Conservation (phyloP, 371 early-diverging fungal genomes). For the Smittium culicis region DNA sequence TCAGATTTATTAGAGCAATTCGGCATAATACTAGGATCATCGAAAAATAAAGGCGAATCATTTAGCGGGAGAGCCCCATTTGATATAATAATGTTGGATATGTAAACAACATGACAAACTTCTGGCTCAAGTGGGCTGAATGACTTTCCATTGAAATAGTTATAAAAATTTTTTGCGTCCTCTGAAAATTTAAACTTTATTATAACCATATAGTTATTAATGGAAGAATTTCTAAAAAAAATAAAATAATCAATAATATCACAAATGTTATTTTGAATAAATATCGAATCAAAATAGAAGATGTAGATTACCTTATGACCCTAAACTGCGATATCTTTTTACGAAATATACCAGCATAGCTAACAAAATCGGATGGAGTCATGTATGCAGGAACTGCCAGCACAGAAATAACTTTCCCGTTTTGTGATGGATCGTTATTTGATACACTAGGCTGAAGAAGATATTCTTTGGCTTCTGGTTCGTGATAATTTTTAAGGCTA, state of each 20-base stretch:
- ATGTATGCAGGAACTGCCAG: conserved; percentile 78
- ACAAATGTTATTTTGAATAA: neutral
- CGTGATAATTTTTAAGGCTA: no score
- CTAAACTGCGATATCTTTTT: conserved; percentile 17
- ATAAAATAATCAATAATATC: neutral
- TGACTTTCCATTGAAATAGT: conserved; percentile 58
- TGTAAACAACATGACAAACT: conserved; percentile 58
- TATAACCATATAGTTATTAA: conserved; percentile 73
- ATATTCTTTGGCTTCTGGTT: no score
- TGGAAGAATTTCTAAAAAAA: conserved; percentile 45
- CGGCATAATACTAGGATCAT: neutral
- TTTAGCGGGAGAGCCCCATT: neutral
- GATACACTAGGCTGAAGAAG: conserved; percentile 18
- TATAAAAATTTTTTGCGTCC: conserved; percentile 49
- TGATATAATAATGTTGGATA: conserved; percentile 24
- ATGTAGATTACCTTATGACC: conserved; percentile 10
- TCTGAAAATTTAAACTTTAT: conserved; percentile 47
- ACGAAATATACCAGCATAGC: conserved; percentile 46
- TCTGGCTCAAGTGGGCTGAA: conserved; percentile 75
- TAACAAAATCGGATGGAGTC: conserved; percentile 68
- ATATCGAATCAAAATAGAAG: neutral
- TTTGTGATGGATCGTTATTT: conserved; percentile 25
- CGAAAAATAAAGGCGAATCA: neutral
- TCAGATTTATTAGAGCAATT: neutral
- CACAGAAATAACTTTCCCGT: conserved; percentile 41